These are phyloP conservation scores for Eucalyptus melliodora DNA, from an alignment of 345 rosid species.

Conservation along the genomic window DNA sequence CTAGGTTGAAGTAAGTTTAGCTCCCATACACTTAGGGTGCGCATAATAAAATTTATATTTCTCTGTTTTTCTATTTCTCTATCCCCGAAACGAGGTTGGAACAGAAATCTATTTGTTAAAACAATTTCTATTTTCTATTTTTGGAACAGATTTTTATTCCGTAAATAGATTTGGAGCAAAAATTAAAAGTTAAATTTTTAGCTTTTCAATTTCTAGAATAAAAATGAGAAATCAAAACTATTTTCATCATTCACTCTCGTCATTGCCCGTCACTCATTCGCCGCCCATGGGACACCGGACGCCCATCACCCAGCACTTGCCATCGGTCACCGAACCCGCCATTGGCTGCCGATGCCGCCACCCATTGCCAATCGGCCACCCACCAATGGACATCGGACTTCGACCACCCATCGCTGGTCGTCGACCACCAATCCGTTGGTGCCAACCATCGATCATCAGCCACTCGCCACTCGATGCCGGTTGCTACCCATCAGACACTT, in stretches of 20 bases:
- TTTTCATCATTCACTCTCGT: fast-evolving
- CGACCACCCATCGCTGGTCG: fast-evolving
- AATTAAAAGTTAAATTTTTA: no score
- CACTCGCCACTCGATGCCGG: no score
- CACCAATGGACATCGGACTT: fast-evolving
- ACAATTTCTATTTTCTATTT: fast-evolving
- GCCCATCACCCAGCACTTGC: fast-evolving
- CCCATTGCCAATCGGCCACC: fast-evolving
- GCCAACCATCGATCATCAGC: fast-evolving
- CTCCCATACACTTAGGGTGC: fast-evolving
- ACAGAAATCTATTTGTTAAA: fast-evolving
- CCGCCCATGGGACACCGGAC: fast-evolving
- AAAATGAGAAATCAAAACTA: no score
- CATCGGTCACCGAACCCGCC: fast-evolving
- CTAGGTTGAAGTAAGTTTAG: no score
- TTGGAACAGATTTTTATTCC: fast-evolving
- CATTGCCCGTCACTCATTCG: fast-evolving
- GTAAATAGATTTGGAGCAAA: fast-evolving
- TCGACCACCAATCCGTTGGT: fast-evolving
- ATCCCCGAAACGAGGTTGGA: fast-evolving
- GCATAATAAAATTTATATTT: fast-evolving
- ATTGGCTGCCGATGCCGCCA: no score
- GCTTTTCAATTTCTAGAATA: no score
- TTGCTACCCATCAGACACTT: no score
- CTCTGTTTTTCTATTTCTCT: fast-evolving